Base-by-base conservation (phyloP, 352 stramenopile genomes). In the Pythium pyrilobum region DNA sequence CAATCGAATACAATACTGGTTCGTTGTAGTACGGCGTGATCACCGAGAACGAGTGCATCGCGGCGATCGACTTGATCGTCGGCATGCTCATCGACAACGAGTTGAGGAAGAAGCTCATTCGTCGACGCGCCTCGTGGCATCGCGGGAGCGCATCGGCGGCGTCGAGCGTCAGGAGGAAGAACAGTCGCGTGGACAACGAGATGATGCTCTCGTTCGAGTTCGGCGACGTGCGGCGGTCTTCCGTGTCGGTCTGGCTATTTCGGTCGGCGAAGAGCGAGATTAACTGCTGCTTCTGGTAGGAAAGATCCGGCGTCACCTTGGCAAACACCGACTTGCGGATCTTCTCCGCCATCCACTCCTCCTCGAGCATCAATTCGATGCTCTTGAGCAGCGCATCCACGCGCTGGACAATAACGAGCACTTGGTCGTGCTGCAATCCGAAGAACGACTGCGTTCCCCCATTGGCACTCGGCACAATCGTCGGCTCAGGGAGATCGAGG, bases 61-160 rank as follows among this genome's bases (percentile, higher is more conserved):
- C 81, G 9, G 77, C 80, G 52, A 94, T 91, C 25, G 81, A 88
- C 38, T 87, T 64, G 43, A 92, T 81, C 2, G 67, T 72, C n/a
- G 85, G 83, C 64, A 95, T 95, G 32, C 88, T 73, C 85, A 95
- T 95, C 61, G 79, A 85, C 42, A 95, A 44, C 29, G 85, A 95
- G 58, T 95, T 95, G 38, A 89, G 43, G 60, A 95, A 95, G 52
- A 95, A 95, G 62, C 83, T 90, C 81, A 95, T 89, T n/a, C 85
- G 81, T 15, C 83, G 81, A 60, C 87, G 81, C 7, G 81, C 85
- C 69, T 95, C 85, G 28, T 89, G 75, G 52, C 81, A 93, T 20
- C 85, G 85, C 20, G 85, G 85, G 25, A 92, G 56, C 5, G 85
- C 78, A 62, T 95, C 85, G 0, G 81, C 77, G 24, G 80, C 82